phyloP scores from a whole-genome alignment of 2,329 filamentous ascomycete species.

The Westerdykella ornata region DNA sequence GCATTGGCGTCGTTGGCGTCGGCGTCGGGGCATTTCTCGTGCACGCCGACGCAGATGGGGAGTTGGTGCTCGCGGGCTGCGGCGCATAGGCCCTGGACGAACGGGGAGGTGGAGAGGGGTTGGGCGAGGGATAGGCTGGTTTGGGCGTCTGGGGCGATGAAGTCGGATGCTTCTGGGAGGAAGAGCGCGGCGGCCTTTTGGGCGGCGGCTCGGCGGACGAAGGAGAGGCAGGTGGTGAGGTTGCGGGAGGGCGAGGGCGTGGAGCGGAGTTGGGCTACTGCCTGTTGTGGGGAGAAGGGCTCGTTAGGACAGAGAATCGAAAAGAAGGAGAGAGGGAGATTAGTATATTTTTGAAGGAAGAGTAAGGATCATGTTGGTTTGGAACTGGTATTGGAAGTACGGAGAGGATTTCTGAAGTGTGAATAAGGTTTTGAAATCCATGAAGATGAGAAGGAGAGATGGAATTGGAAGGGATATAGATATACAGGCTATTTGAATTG shows the following conservation, averaged over 20 bases:
- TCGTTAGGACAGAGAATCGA: neutral
- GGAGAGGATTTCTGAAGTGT: neutral
- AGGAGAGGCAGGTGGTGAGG: conserved; percentile 65
- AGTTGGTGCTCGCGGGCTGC: conserved; percentile 59
- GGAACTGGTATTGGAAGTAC: too few species aligned
- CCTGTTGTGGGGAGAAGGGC: conserved; percentile 45
- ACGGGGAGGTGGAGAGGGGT: conserved; percentile 59
- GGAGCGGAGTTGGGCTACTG: conserved; percentile 83
- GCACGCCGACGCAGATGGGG: conserved; percentile 79
- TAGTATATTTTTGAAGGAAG: neutral
- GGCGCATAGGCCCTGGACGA: conserved; percentile 67
- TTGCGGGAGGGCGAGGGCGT: conserved; percentile 73
- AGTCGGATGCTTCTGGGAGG: conserved; percentile 86
- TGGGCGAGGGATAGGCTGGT: conserved; percentile 66
- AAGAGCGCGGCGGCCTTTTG: conserved; percentile 81
- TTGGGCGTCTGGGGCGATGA: conserved; percentile 63
- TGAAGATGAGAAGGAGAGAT: too few species aligned
- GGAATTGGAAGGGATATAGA: too few species aligned
- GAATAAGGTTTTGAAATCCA: too few species aligned
- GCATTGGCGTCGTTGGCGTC: conserved; percentile 12
- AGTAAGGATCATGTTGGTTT: neutral
- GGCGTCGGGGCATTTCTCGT: conserved; percentile 51
- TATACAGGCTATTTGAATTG: too few species aligned
- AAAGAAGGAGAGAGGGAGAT: neutral
- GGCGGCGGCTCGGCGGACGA: conserved; percentile 65